These are phyloP conservation scores for Phytophthora ohioensis DNA, from an alignment of 352 stramenopile genomes.

Conservation along the genomic window DNA sequence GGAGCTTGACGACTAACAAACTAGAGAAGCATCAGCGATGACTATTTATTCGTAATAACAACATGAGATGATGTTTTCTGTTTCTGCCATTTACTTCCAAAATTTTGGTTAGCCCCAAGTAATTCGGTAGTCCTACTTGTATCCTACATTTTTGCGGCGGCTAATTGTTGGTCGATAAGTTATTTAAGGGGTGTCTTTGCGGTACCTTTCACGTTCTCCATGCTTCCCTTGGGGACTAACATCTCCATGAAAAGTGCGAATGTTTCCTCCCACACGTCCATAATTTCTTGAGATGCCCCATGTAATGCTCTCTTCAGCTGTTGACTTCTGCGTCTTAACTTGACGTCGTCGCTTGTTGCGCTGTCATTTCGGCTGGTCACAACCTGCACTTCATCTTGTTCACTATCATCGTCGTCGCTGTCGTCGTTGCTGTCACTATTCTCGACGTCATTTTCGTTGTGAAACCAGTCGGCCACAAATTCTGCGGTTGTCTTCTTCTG, in stretches of 20 bases:
- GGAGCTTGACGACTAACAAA: constrained; percentile 55
- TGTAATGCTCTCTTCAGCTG: constrained; percentile 26
- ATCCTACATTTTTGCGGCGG: too few relatives aligned
- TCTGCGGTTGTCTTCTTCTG: constrained; percentile 44
- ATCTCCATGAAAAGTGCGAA: constrained; percentile 64
- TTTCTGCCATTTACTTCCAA: neutral
- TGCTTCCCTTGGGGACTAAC: constrained; percentile 50
- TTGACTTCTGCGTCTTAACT: constrained; percentile 16
- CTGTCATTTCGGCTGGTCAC: constrained; percentile 1
- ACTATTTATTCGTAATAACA: constrained; percentile 22
- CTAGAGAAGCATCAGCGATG: neutral
- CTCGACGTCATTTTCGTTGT: constrained; percentile 18
- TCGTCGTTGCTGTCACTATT: constrained; percentile 11
- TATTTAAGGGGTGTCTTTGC: neutral
- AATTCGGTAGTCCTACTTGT: neutral
- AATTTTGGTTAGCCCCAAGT: neutral
- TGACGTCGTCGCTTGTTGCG: constrained; percentile 8
- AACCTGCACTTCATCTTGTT: neutral
- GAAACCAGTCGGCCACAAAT: constrained; percentile 37
- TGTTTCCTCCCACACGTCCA: constrained; percentile 44
- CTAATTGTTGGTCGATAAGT: too few relatives aligned
- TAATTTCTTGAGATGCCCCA: constrained; percentile 26
- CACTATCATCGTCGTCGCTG: constrained; percentile 6
- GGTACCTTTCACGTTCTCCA: constrained; percentile 8
- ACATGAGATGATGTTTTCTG: neutral